phyloP scores from a whole-genome alignment of 139 green algal species.

The Coelastrella sp. region DNA sequence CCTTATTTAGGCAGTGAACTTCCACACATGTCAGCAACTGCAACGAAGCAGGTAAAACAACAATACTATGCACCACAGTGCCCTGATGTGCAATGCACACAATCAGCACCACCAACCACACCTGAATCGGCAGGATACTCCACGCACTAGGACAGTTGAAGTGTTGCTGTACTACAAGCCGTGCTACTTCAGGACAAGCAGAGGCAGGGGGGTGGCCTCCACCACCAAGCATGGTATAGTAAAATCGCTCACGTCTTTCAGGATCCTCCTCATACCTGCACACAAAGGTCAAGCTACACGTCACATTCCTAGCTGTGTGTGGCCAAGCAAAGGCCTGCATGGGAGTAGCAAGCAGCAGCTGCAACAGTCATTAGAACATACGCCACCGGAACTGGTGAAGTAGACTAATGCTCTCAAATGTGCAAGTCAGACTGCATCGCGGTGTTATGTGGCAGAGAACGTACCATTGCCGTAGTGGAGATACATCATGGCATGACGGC shows the following conservation, averaged over 20 bases:
- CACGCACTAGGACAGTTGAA: constrained; percentile 79
- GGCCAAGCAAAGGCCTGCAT: too few relatives aligned
- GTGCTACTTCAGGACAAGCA: constrained; percentile 86
- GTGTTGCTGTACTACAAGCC: constrained; percentile 90
- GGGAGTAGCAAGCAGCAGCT: too few relatives aligned
- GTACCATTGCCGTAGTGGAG: constrained; percentile 86
- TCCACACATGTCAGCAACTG: background rate
- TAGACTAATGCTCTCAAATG: too few relatives aligned
- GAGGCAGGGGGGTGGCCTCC: constrained; percentile 48
- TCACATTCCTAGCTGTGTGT: too few relatives aligned
- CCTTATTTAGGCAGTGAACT: background rate
- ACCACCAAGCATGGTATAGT: constrained; percentile 62
- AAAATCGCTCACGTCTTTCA: constrained; percentile 82
- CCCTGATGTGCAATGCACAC: background rate
- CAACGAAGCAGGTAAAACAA: too few relatives aligned
- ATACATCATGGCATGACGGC: constrained; percentile 95
- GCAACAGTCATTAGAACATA: background rate
- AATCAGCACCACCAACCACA: constrained; percentile 17
- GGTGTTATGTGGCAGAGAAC: too few relatives aligned
- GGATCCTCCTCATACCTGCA: constrained; percentile 88
- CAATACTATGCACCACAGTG: too few relatives aligned
- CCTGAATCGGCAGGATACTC: constrained; percentile 93
- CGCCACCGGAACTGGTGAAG: too few relatives aligned
- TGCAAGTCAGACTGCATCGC: too few relatives aligned
- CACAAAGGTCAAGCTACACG: too few relatives aligned